Base-by-base conservation (phyloP, 805 yeast species). In the Candida ficus region DNA sequence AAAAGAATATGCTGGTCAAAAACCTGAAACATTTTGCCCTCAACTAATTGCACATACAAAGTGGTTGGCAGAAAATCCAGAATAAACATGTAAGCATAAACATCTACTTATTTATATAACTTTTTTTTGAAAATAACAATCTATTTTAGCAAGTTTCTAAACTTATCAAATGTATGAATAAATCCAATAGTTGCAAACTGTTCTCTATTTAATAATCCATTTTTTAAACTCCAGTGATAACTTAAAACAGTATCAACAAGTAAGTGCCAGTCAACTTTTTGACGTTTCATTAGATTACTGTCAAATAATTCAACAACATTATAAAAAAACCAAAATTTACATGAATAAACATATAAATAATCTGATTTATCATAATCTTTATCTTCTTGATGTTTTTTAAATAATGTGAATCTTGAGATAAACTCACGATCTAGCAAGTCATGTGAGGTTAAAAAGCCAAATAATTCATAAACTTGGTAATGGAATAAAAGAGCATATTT, bases 11-110 rank as follows among this genome's bases (percentile, higher is more conserved):
- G 43, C 52, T 44, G 51, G 53, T 2, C 54, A 58, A 32, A 44
- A 55, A 35, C 52, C 58, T 11, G 51, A 55, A 10, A 31, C 42
- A 4, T 56, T 48, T 31, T 68, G 73, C 51, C 46, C 56, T 12
- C 48, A 49, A 8, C 35, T 62, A 16, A 58, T 62, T 37, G 50
- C 63, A 16, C 73, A 68, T 45, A 53, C 67, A 14, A 40, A 57
- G 23, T 66, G 51, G 47, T 42, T 68, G 28, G 48, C 62, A 46
- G 33, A 42, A 23, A 51, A 49, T 29, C 63, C 68, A 29, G 58
- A 56, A 35, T 20, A 38, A n/a, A n/a, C n/a, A n/a, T n/a, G n/a
- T n/a, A n/a, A n/a, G n/a, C n/a, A n/a, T n/a, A n/a, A n/a, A n/a
- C n/a, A n/a, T n/a, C n/a, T n/a, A n/a, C n/a, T n/a, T n/a, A n/a